phyloP scores from a whole-genome alignment of 176 grass and related monocot genomes.

The Puya raimondii region DNA sequence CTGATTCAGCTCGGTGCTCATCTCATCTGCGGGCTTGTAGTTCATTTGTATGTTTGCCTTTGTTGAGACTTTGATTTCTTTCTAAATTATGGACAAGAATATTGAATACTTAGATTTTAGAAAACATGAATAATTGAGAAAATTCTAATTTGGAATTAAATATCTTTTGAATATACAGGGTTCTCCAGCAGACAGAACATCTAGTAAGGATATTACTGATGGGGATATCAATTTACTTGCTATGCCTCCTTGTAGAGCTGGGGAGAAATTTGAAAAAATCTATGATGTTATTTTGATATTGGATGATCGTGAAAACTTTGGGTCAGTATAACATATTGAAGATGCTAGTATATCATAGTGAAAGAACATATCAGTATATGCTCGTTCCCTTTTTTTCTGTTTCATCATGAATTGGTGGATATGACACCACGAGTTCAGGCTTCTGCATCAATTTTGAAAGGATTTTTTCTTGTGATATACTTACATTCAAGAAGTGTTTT shows the following conservation, averaged over 20 bases:
- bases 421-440: too few relatives aligned
- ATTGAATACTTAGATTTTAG: not conserved
- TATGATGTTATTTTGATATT: constrained; percentile 82
- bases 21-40: constrained; percentile 29
- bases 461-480: too few relatives aligned
- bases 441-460: too few relatives aligned
- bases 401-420: not conserved
- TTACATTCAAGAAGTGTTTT: too few relatives aligned
- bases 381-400: not conserved
- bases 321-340: constrained; percentile 36
- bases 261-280: constrained; percentile 59
- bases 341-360: not conserved
- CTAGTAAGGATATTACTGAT: constrained; percentile 20
- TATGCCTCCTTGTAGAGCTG: constrained; percentile 52
- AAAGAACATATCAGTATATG: not conserved
- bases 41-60: constrained; percentile 35
- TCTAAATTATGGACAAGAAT: not conserved
- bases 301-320: constrained; percentile 87
- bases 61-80: not conserved
- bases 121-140: not conserved
- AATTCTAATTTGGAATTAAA: not conserved
- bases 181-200: constrained; percentile 25
- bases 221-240: constrained; percentile 36
- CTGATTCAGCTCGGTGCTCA: constrained; percentile 22
- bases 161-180: constrained; percentile 31